A percentile compares a stretch with the other conserved stretches of the same genome.
Conservation (phyloP, 2,329 filamentous ascomycete genomes). For the Phyllosticta citribraziliensis region DNA sequence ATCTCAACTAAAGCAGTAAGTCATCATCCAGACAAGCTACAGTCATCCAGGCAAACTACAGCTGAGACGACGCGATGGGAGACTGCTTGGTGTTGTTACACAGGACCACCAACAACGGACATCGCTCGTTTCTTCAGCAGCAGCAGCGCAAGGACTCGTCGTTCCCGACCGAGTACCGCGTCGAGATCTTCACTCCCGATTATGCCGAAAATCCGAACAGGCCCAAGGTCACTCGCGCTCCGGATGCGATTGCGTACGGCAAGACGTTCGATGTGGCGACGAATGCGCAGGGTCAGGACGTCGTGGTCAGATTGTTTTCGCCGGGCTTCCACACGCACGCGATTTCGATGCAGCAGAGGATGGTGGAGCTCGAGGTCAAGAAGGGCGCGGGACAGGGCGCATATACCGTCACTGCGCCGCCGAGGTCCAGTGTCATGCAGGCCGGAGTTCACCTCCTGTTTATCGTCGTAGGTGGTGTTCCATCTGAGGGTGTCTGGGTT, state of each 20-base stretch:
- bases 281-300: slow-evolving; percentile 24
- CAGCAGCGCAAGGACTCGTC: background rate
- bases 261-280: slow-evolving; percentile 33
- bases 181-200: slow-evolving; percentile 45
- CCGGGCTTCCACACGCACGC: slow-evolving; percentile 46
- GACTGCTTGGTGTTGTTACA: too few relatives aligned
- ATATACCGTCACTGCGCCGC: slow-evolving; percentile 29
- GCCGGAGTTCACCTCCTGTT: slow-evolving; percentile 47
- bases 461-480: slow-evolving; percentile 40
- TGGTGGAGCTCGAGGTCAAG: slow-evolving; percentile 35
- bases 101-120: slow-evolving; percentile 4
- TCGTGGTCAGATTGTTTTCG: slow-evolving; percentile 39
- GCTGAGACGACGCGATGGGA: too few relatives aligned
- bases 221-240: slow-evolving; percentile 30
- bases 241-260: slow-evolving; percentile 27
- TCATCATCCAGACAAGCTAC: too few relatives aligned
- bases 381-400: background rate
- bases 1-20: too few relatives aligned
- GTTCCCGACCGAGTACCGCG: slow-evolving; percentile 45
- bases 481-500: slow-evolving; percentile 36
- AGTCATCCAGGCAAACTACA: too few relatives aligned
- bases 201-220: slow-evolving; percentile 42
- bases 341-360: slow-evolving; percentile 46
- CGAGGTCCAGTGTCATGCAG: slow-evolving; percentile 40
- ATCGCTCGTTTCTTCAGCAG: slow-evolving; percentile 1